These are phyloP conservation scores for Pseudogymnoascus sp. DNA, from an alignment of 2,329 filamentous ascomycete species.

Conservation along the genomic window DNA sequence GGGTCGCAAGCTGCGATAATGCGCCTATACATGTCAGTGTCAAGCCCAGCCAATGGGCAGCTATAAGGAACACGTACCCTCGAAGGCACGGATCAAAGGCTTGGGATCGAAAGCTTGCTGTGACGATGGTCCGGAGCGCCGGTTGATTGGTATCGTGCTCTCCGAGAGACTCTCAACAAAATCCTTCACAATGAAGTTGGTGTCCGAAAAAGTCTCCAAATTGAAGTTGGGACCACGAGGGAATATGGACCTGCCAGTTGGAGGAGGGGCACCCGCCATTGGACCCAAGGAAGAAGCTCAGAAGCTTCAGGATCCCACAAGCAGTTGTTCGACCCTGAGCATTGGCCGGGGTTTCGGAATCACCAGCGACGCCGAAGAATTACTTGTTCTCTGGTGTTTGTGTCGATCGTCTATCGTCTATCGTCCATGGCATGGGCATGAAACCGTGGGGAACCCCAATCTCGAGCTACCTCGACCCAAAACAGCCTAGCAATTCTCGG, in stretches of 20 bases:
- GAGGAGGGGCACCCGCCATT: conserved; percentile 6
- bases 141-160: conserved; percentile 66
- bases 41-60: conserved; percentile 18
- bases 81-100: conserved; percentile 90
- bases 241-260: conserved; percentile 46
- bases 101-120: conserved; percentile 80
- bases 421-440: background rate
- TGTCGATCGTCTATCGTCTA: background rate
- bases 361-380: background rate
- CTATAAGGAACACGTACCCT: conserved; percentile 43
- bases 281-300: background rate
- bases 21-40: conserved; percentile 38
- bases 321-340: background rate
- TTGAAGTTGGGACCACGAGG: conserved; percentile 75
- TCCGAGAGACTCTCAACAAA: conserved; percentile 93
- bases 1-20: conserved; percentile 57
- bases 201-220: conserved; percentile 77
- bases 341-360: background rate
- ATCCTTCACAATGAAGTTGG: conserved; percentile 96
- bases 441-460: background rate
- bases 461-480: conserved; percentile 2
- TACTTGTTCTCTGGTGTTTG: background rate
- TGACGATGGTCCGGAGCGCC: conserved; percentile 59
- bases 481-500: conserved; percentile 3
- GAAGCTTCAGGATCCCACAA: conserved; percentile 1